These are phyloP conservation scores for Penicillium coffeae DNA, from an alignment of 495 filamentous ascomycete genomes.

Conservation along the genomic window DNA sequence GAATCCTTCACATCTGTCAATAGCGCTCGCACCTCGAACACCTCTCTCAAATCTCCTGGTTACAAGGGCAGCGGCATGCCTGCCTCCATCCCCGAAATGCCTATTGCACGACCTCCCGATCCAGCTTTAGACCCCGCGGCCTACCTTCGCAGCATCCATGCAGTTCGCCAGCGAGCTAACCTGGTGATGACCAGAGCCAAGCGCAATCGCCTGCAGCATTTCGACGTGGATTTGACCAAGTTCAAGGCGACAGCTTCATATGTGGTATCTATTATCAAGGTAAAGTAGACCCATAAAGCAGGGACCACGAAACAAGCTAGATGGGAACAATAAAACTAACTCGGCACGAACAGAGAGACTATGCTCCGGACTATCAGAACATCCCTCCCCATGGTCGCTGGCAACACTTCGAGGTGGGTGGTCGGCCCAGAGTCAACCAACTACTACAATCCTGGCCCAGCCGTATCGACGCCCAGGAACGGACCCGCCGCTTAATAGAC, in stretches of 20 bases:
- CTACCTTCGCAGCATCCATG: constrained; percentile 86
- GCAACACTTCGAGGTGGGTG: constrained; percentile 72
- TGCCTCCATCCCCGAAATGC: constrained; percentile 57
- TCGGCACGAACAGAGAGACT: constrained; percentile 63
- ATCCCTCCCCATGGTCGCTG: constrained; percentile 74
- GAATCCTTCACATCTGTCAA: constrained; percentile 47
- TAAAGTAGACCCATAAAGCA: constrained; percentile 23
- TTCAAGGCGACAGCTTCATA: constrained; percentile 87
- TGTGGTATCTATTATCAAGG: constrained; percentile 96
- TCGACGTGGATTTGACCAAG: constrained; percentile 85
- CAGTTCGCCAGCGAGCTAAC: constrained; percentile 75
- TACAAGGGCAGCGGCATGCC: constrained; percentile 40
- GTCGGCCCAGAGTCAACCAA: constrained; percentile 61
- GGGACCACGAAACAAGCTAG: background rate
- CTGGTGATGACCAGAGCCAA: constrained; percentile 74
- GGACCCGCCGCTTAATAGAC: constrained; percentile 62
- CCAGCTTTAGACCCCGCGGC: constrained; percentile 85
- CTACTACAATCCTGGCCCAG: constrained; percentile 62
- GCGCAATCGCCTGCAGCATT: constrained; percentile 77
- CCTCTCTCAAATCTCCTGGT: constrained; percentile 52
- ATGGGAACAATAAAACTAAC: background rate
- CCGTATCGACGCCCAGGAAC: constrained; percentile 57
- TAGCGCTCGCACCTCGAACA: constrained; percentile 50
- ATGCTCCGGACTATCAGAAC: constrained; percentile 74
- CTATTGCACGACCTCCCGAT: constrained; percentile 82